Base-by-base conservation (phyloP, 371 early-diverging fungal genomes). In the Mucor velutinosus region DNA sequence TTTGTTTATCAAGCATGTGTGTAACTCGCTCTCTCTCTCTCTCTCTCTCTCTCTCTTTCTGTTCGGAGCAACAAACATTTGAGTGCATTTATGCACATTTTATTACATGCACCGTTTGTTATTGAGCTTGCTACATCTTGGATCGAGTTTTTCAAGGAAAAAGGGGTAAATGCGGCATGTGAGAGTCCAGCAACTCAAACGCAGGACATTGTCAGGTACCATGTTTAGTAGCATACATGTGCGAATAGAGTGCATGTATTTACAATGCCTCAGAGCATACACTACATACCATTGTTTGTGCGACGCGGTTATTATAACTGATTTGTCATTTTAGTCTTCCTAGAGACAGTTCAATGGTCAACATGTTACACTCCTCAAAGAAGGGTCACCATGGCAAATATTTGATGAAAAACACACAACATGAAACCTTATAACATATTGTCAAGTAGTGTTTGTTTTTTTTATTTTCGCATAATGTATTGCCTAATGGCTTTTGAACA, bases 311-410 rank as follows among this genome's bases (percentile, higher is more conserved):
- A 51, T 23, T 51, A 49, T 8, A 23, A 51, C 51, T 23, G 19
- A 12, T 51, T 25, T 51, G 51, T 51, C 51, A 51, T 51, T 51
- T 51, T 51, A 51, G 51, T 51, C 10, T 12, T 51, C 12, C 25
- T 12, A 51, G 25, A 25, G 27, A 53, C 53, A 53, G 27, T 53
- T 23, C 53, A 53, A 53, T 53, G 25, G 53, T 47, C 10, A 12
- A 53, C 27, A 27, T 27, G 53, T 27, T 25, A 53, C 27, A 53
- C 14, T 5, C 53, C 47, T 47, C 23, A 53, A 53, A 53, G 41
- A 41, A 17, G 41, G 27, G 53, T 53, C 53, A 53, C 53, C 53
- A 53, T 53, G 53, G 53, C 53, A 53, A 53, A 53, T 53, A 53
- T 53, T 41, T 53, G 53, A 53, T 53, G 27, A 41, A 41, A 53